phyloP scores from a whole-genome alignment of 192 early-diverging fungal genomes.

The Backusella sp. region DNA sequence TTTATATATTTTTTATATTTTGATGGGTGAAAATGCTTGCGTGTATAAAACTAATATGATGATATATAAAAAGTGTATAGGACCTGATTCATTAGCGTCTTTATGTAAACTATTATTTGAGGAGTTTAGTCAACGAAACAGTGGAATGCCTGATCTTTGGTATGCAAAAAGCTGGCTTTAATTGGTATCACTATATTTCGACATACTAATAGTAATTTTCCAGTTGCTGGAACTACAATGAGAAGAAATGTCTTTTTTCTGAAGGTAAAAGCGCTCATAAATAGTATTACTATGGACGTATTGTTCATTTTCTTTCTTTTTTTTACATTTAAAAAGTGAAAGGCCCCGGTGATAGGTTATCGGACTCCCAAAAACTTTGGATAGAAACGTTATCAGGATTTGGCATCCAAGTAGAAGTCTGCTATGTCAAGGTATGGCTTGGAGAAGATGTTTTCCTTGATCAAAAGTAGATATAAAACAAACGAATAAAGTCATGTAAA shows the following conservation, averaged over 20 bases:
- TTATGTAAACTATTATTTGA: constrained; percentile 60
- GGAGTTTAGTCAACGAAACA: constrained; percentile 60
- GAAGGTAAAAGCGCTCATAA: constrained; percentile 43
- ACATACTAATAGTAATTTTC: neutral
- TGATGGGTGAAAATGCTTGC: too few species aligned
- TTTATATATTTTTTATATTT: neutral
- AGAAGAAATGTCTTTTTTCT: constrained; percentile 55
- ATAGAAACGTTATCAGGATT: constrained; percentile 56
- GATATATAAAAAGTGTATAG: constrained; percentile 49
- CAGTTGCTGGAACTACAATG: constrained; percentile 61
- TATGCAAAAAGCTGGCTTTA: constrained; percentile 10
- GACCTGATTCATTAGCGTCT: constrained; percentile 48
- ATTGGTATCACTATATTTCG: neutral
- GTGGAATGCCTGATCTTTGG: constrained; percentile 73
- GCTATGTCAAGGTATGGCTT: constrained; percentile 50
- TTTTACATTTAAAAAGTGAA: constrained; percentile 45
- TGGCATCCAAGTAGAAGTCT: constrained; percentile 61
- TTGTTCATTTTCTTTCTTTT: neutral
- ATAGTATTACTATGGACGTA: neutral
- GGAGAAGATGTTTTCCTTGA: constrained; percentile 34
- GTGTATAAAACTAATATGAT: neutral
- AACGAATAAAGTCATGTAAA: neutral
- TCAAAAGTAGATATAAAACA: neutral
- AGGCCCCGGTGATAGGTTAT: constrained; percentile 67
- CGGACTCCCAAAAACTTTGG: constrained; percentile 67